Percentiles rank a stretch among this genome's conserved stretches.
Evolutionary conservation across 768 basidiomycete species (phyloP).

Genomic region (Xerocomellus chrysenteron): DNA sequence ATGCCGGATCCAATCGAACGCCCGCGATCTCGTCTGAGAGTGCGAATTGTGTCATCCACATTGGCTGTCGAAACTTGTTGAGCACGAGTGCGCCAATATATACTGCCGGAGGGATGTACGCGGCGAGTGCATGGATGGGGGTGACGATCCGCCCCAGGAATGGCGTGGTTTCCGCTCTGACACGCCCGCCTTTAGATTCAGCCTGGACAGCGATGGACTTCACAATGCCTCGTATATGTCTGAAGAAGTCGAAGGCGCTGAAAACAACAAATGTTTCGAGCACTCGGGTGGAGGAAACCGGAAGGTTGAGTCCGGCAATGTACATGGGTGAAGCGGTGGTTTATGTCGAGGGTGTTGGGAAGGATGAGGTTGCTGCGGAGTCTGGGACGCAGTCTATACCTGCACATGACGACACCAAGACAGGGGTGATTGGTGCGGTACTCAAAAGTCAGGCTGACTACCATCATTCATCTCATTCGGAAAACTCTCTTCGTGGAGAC

Average conservation of each 20-base stretch:
- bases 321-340: neutral
- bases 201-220: neutral
- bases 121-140: constrained; percentile 12
- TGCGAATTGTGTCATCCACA: constrained; percentile 23
- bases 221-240: neutral
- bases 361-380: neutral
- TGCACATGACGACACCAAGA: neutral
- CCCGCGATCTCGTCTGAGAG: constrained; percentile 11
- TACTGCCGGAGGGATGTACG: constrained; percentile 14
- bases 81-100: constrained; percentile 21
- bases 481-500: neutral
- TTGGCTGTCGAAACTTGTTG: constrained; percentile 26
- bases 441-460: too few species aligned
- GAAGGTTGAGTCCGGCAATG: constrained; percentile 3
- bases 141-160: constrained; percentile 21
- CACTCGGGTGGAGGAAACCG: neutral
- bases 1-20: neutral
- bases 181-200: constrained; percentile 13
- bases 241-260: constrained; percentile 5
- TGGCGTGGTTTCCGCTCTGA: constrained; percentile 8
- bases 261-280: constrained; percentile 8
- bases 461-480: too few species aligned
- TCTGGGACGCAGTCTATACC: too few species aligned
- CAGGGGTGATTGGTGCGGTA: neutral
- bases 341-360: too few species aligned